Evolutionary conservation across 352 stramenopile genomes (phyloP).

Genomic region (Phytopythium litorale): DNA sequence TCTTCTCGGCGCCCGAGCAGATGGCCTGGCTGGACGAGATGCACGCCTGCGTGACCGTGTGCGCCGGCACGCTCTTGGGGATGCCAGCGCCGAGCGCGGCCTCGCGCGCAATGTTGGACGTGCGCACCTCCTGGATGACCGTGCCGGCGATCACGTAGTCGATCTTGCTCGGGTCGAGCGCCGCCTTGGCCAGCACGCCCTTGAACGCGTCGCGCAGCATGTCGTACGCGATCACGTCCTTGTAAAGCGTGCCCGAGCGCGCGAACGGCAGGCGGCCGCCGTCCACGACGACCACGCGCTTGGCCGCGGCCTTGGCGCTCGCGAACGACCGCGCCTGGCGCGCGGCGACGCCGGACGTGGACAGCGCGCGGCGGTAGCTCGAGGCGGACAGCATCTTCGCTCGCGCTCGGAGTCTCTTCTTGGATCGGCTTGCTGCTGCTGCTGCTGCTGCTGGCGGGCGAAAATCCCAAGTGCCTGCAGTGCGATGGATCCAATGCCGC

Average conservation of each 20-base stretch:
- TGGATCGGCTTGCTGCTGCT: not conserved
- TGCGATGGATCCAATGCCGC: not conserved
- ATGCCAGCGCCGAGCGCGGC: conserved; percentile 95
- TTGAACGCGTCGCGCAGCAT: conserved; percentile 95
- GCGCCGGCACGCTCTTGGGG: conserved; percentile 90
- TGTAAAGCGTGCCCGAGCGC: conserved; percentile 94
- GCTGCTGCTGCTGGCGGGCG: not conserved
- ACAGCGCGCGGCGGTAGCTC: conserved; percentile 11
- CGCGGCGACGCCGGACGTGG: conserved; percentile 15
- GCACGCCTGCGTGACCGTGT: conserved; percentile 96
- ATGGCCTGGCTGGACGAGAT: conserved; percentile 97
- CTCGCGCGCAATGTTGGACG: conserved; percentile 97
- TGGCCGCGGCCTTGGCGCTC: conserved; percentile 26
- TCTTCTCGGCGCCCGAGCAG: conserved; percentile 93
- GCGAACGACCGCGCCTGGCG: conserved; percentile 36
- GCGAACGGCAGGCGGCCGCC: conserved; percentile 95
- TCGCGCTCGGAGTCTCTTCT: not conserved
- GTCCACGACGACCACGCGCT: conserved; percentile 92
- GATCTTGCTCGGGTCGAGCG: conserved; percentile 92
- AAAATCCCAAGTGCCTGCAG: conserved; percentile 5
- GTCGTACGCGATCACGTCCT: conserved; percentile 97
- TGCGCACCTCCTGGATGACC: conserved; percentile 96
- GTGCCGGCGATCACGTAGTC: conserved; percentile 97
- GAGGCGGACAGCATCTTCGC: conserved; percentile 21
- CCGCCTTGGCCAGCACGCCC: conserved; percentile 94